Percentiles rank a stretch among this genome's conserved stretches.
phyloP scores from a whole-genome alignment of 768 basidiomycete genomes.

The Hortiboletus campestris region DNA sequence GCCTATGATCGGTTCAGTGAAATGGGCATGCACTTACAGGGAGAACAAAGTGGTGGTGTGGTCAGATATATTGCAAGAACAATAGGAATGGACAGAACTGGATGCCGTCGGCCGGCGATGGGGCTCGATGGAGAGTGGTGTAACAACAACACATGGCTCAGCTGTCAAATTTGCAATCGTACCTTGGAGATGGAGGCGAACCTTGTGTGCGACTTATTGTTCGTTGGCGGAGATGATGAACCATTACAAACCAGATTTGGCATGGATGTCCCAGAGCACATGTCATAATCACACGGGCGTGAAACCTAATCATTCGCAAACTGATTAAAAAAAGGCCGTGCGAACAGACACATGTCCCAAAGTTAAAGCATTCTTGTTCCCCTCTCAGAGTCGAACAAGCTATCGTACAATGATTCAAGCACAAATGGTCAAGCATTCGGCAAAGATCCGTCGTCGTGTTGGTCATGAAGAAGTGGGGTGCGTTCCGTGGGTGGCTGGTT shows the following conservation, averaged over 20 bases:
- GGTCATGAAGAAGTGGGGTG: conserved; percentile 33
- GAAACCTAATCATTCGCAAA: conserved; percentile 21
- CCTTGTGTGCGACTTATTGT: conserved; percentile 33
- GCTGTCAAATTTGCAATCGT: conserved; percentile 25
- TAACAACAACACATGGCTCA: conserved; percentile 19
- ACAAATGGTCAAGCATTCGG: conserved; percentile 9
- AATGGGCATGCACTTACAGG: conserved; percentile 12
- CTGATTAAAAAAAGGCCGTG: conserved; percentile 18
- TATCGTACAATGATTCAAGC: conserved; percentile 28
- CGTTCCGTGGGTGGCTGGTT: conserved; percentile 27
- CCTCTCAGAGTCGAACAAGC: background rate
- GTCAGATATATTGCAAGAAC: conserved; percentile 21
- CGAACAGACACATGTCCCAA: conserved; percentile 8
- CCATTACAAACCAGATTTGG: conserved; percentile 8
- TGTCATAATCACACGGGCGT: conserved; percentile 5
- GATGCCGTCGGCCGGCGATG: conserved; percentile 14
- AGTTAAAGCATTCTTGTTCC: background rate
- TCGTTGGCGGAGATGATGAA: conserved; percentile 17
- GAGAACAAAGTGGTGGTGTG: conserved; percentile 2
- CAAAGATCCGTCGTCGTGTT: conserved; percentile 9
- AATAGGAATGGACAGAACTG: conserved; percentile 23
- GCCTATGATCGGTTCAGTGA: background rate
- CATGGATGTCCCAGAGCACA: background rate
- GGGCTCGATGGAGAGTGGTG: background rate
- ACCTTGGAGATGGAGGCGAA: conserved; percentile 28